phyloP scores from a whole-genome alignment of 495 filamentous ascomycete genomes.

The Penicillium egyptiacum region DNA sequence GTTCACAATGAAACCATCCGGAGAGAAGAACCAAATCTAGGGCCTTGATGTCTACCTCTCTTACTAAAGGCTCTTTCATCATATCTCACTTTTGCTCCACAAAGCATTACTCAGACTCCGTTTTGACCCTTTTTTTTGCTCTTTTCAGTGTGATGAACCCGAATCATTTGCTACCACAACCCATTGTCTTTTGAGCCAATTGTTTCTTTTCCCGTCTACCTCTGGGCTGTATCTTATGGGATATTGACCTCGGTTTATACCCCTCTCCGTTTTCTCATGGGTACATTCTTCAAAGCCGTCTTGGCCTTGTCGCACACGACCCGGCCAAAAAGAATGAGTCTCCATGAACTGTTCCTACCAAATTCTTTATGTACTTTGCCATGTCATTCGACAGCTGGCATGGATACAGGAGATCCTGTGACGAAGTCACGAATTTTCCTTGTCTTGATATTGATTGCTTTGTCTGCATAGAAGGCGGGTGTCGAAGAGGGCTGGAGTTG shows the following conservation, averaged over 20 bases:
- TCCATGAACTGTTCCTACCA: conserved; percentile 5
- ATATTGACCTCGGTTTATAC: conserved; percentile 39
- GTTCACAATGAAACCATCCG: not conserved
- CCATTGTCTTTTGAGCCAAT: conserved; percentile 16
- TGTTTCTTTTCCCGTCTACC: conserved; percentile 19
- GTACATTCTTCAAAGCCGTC: conserved; percentile 24
- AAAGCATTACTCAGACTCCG: not conserved
- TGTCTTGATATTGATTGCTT: conserved; percentile 19
- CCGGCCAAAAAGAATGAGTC: conserved; percentile 16
- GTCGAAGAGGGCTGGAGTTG: conserved; percentile 9
- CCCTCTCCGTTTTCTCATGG: conserved; percentile 29
- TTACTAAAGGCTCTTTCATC: conserved; percentile 2
- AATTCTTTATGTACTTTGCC: conserved; percentile 17
- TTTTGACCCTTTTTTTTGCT: not conserved
- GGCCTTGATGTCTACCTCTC: conserved; percentile 1
- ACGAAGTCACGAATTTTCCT: conserved; percentile 48
- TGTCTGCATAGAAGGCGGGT: conserved; percentile 20
- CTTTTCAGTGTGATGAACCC: not conserved
- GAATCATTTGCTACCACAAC: conserved; percentile 3
- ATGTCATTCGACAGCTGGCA: conserved; percentile 23
- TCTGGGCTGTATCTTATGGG: conserved; percentile 33
- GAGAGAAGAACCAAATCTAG: not conserved
- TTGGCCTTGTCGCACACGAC: not conserved
- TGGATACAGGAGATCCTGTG: conserved; percentile 32
- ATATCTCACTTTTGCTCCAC: conserved; percentile 6